Evolutionary conservation across 768 basidiomycete species (phyloP).

Genomic region (Crepidotus variabilis): DNA sequence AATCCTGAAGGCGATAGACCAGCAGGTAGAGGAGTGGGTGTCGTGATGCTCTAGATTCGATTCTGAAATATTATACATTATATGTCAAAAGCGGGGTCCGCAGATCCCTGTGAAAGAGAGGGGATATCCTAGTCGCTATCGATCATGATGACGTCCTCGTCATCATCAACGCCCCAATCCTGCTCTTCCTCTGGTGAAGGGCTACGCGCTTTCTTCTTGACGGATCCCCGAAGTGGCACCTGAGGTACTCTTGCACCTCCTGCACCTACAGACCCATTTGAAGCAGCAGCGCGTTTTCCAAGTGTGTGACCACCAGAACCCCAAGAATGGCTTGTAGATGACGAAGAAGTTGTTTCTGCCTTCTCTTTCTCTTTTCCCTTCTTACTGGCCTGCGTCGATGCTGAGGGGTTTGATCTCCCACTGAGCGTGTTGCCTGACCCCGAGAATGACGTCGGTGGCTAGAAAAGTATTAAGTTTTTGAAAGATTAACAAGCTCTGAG

Average conservation of each 20-base stretch:
- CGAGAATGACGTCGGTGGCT: slow-evolving; percentile 48
- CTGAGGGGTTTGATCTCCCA: slow-evolving; percentile 37
- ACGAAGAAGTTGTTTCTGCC: slow-evolving; percentile 15
- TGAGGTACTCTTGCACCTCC: slow-evolving; percentile 51
- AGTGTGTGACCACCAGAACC: slow-evolving; percentile 49
- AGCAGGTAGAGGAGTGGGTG: slow-evolving; percentile 82
- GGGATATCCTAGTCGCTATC: slow-evolving; percentile 61
- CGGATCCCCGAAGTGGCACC: slow-evolving; percentile 34
- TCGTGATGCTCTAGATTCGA: slow-evolving; percentile 81
- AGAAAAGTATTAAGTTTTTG: neutral
- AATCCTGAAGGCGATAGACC: slow-evolving; percentile 42
- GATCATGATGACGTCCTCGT: slow-evolving; percentile 80
- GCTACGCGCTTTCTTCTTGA: slow-evolving; percentile 44
- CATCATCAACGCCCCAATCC: slow-evolving; percentile 82
- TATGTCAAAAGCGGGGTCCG: neutral
- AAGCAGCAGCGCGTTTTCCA: slow-evolving; percentile 33
- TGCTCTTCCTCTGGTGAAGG: slow-evolving; percentile 66
- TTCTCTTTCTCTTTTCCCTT: slow-evolving; percentile 55
- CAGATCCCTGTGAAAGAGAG: neutral
- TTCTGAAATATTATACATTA: neutral
- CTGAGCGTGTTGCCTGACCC: slow-evolving; percentile 69
- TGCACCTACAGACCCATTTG: slow-evolving; percentile 46
- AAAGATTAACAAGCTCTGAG: neutral
- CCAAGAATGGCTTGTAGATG: slow-evolving; percentile 26
- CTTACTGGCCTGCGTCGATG: slow-evolving; percentile 27